Evolutionary conservation across 768 basidiomycete genomes (phyloP).

Genomic region (Amanita rubescens): DNA sequence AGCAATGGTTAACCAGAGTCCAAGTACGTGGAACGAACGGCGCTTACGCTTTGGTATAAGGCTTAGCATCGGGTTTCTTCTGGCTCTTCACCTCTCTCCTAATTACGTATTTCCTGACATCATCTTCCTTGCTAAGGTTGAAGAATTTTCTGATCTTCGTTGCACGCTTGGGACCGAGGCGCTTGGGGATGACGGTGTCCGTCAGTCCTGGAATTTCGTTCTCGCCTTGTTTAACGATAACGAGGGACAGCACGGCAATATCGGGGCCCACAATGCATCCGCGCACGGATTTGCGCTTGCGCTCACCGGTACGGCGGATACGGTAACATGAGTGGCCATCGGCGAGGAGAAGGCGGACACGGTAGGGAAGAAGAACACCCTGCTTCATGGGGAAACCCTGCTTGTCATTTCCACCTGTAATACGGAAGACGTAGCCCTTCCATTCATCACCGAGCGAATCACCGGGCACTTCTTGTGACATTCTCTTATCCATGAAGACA

Average conservation of each 20-base stretch:
- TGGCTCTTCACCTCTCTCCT: slow-evolving; percentile 80
- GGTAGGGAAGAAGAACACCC: slow-evolving; percentile 91
- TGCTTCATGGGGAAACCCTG: slow-evolving; percentile 99
- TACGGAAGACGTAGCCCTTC: slow-evolving; percentile 94
- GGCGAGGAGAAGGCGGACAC: slow-evolving; percentile 88
- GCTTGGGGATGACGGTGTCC: slow-evolving; percentile 87
- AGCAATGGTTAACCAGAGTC: not conserved
- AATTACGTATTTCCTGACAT: slow-evolving; percentile 97
- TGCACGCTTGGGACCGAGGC: slow-evolving; percentile 94
- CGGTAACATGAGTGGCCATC: slow-evolving; percentile 99
- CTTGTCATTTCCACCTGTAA: slow-evolving; percentile 98
- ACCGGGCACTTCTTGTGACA: slow-evolving; percentile 88
- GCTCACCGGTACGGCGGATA: slow-evolving; percentile 84
- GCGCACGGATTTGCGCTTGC: slow-evolving; percentile 98
- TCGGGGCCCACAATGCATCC: slow-evolving; percentile 98
- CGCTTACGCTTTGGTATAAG: slow-evolving; percentile 94
- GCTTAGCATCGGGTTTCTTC: slow-evolving; percentile 89
- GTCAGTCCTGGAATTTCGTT: slow-evolving; percentile 86
- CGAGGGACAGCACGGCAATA: slow-evolving; percentile 88
- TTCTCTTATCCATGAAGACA: slow-evolving; percentile 95
- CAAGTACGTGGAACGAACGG: not conserved
- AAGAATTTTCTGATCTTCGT: slow-evolving; percentile 98
- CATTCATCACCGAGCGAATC: slow-evolving; percentile 93
- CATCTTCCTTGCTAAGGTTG: slow-evolving; percentile 96
- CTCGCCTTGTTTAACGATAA: slow-evolving; percentile 97